Evolutionary conservation across 2,329 filamentous ascomycete genomes (phyloP), one percentile per base, ranked within the genome.

Genomic region (Botrytis deweyae): DNA sequence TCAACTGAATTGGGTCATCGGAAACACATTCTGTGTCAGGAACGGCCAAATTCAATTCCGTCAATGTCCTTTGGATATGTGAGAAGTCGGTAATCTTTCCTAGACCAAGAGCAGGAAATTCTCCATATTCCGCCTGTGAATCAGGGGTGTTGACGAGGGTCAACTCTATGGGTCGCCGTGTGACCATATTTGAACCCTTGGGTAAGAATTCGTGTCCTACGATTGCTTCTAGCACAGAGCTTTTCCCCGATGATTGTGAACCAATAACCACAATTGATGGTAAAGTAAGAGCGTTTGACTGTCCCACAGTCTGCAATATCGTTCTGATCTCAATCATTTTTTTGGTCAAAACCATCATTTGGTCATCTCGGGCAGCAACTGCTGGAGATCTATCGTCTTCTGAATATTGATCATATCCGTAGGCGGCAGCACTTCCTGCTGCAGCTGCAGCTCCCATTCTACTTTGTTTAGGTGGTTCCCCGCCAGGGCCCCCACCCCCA

Each of bases 271-370:
- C 96, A 74, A 99, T 99, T 0, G 97, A 98, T 0, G 96, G 96
- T 36, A 99, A 85, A 1, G 93, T 95, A 76, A 99, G 85, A 4
- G 93, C 90, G 77, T 92, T 94, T 0, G 95, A 97, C 84, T 99
- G 95, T 49, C 95, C 97, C 65, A 99, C 93, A 40, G 91, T 93
- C 80, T 97, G 93, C 38, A 99, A 87, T 73, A 99, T 93, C 78
- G 91, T 95, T 78, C 97, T 88, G 73, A 99, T 98, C 85, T 99
- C 96, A 80, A 99, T 99, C 96, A 99, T 99, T 85, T 98, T 98
- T 85, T 96, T 95, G 2, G 97, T 99, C 80, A 99, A 86, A 78
- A 98, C 87, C 96, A 99, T 99, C 95, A 99, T 99, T 83, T 99
- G 96, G 81, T 99, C 96, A 80, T 99, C 96, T 79, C 90, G 90